phyloP scores from a whole-genome alignment of 352 stramenopile species.

The Saprolegnia diclina region DNA sequence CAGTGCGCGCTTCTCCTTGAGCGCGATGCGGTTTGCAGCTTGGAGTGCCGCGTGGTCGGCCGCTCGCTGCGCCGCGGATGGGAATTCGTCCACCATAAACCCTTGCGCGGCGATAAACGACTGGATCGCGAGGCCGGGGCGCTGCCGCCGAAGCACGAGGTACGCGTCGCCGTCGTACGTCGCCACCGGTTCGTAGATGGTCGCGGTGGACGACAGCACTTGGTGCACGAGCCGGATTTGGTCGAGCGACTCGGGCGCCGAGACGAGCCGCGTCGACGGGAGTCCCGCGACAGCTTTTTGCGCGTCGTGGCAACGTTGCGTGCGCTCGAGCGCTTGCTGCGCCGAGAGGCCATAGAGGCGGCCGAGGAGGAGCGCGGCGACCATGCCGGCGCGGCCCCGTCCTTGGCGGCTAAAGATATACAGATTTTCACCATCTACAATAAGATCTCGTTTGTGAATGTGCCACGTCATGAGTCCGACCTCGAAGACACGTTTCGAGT shows the following conservation, averaged over 20 bases:
- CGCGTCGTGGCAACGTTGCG: constrained; percentile 63
- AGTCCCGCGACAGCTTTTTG: constrained; percentile 36
- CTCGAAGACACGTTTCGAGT: constrained; percentile 49
- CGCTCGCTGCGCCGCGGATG: neutral
- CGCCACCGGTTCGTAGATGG: constrained; percentile 57
- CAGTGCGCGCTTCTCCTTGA: constrained; percentile 24
- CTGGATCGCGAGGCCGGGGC: constrained; percentile 45
- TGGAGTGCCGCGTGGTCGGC: neutral
- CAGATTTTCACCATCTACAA: constrained; percentile 40
- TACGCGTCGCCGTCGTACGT: constrained; percentile 43
- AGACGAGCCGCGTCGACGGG: constrained; percentile 34
- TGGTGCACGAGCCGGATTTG: constrained; percentile 46
- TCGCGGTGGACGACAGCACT: constrained; percentile 42
- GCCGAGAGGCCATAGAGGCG: constrained; percentile 60
- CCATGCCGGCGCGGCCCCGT: constrained; percentile 62
- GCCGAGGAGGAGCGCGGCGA: constrained; percentile 59
- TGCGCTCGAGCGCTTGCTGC: constrained; percentile 51
- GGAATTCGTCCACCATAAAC: constrained; percentile 48
- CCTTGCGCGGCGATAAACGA: constrained; percentile 42
- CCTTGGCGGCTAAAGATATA: constrained; percentile 70
- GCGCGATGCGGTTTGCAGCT: constrained; percentile 1
- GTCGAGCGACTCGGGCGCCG: constrained; percentile 44
- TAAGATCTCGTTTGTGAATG: neutral
- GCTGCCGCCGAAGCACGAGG: constrained; percentile 41
- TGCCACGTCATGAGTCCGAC: neutral